These are phyloP conservation scores for Fusarium austroafricanum DNA, from an alignment of 2,329 filamentous ascomycete genomes.

Conservation along the genomic window DNA sequence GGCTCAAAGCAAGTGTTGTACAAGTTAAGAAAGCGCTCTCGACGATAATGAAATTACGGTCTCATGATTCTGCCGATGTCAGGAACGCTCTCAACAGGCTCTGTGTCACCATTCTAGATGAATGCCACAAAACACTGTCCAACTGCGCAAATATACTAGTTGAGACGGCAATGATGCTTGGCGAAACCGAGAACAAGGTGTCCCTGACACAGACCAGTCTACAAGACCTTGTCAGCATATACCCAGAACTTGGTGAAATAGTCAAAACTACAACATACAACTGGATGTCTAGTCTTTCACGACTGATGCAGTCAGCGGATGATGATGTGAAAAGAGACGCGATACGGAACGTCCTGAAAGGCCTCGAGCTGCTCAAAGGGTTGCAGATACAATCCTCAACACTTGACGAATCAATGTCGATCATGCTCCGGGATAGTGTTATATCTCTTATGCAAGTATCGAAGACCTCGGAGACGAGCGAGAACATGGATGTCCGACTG, in stretches of 20 bases:
- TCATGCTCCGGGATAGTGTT: slow-evolving; percentile 80
- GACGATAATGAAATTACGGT: slow-evolving; percentile 79
- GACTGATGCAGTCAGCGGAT: slow-evolving; percentile 85
- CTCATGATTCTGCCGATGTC: slow-evolving; percentile 76
- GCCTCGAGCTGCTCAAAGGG: slow-evolving; percentile 73
- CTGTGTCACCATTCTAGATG: slow-evolving; percentile 80
- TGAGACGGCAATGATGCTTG: slow-evolving; percentile 82
- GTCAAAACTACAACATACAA: slow-evolving; percentile 79
- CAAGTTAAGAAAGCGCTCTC: slow-evolving; percentile 88
- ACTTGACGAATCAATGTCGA: slow-evolving; percentile 74
- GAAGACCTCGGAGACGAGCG: slow-evolving; percentile 21
- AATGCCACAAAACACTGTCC: slow-evolving; percentile 78
- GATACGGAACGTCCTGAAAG: slow-evolving; percentile 80
- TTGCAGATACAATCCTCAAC: slow-evolving; percentile 73
- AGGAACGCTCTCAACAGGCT: slow-evolving; percentile 74
- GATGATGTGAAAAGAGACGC: slow-evolving; percentile 79
- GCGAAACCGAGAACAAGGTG: slow-evolving; percentile 58
- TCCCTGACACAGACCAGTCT: slow-evolving; percentile 63
- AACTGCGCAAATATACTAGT: slow-evolving; percentile 78
- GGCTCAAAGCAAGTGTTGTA: slow-evolving; percentile 82
- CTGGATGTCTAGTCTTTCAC: slow-evolving; percentile 84
- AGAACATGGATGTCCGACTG: slow-evolving; percentile 45
- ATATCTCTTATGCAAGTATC: slow-evolving; percentile 52
- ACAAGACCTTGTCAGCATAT: slow-evolving; percentile 70
- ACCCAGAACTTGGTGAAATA: slow-evolving; percentile 70